phyloP scores from a whole-genome alignment of 2,329 filamentous ascomycete species.

The Fusarium redolens region DNA sequence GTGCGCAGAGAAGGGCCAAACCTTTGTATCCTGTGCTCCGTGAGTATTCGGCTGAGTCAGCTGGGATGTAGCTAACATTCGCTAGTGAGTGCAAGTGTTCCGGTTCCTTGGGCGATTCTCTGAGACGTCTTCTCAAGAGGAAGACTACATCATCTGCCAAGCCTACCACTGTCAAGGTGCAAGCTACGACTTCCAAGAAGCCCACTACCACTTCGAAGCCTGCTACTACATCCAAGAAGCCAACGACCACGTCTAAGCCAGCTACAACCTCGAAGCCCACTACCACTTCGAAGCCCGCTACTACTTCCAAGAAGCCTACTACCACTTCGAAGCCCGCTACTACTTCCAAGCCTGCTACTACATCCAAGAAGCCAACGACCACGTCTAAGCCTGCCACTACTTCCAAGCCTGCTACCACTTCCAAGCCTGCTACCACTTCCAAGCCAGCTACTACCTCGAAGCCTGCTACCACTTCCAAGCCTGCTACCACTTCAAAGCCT shows the following conservation, averaged over 20 bases:
- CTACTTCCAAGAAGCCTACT: not conserved
- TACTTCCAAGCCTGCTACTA: not conserved
- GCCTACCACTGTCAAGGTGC: not conserved
- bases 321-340: not conserved
- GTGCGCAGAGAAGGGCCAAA: not conserved
- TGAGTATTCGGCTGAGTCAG: not conserved
- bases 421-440: too few species aligned
- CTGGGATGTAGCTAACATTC: not conserved
- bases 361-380: not conserved
- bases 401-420: too few species aligned
- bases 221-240: not conserved
- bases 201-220: not conserved
- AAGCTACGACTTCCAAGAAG: not conserved
- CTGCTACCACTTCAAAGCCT: too few species aligned
- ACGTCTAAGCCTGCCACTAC: not conserved
- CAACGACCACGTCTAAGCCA: not conserved
- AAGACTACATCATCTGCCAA: not conserved
- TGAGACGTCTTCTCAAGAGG: constrained; percentile 3
- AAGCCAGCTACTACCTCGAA: too few species aligned
- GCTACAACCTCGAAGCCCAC: not conserved
- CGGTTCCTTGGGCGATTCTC: not conserved
- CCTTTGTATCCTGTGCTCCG: constrained; percentile 10
- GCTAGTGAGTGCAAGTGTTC: constrained; percentile 12
- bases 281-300: not conserved
- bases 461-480: too few species aligned